phyloP scores from a whole-genome alignment of 768 basidiomycete genomes.

The Cystofilobasidium ferigula region DNA sequence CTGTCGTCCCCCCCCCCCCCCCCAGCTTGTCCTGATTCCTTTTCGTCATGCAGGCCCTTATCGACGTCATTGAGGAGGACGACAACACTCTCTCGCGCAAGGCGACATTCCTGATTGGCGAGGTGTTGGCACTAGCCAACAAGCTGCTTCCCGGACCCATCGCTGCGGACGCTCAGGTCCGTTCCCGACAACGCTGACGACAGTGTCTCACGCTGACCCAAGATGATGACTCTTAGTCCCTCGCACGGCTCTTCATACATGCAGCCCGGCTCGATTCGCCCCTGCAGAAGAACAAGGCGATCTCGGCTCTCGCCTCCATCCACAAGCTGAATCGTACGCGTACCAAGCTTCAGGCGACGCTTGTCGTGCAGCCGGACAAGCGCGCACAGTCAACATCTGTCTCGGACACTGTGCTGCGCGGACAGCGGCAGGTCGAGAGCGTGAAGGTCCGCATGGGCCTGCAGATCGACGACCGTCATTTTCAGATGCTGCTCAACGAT shows the following conservation, averaged over 20 bases:
- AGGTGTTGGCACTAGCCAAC: slow-evolving; percentile 78
- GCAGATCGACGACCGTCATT: slow-evolving; percentile 90
- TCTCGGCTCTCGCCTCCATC: slow-evolving; percentile 71
- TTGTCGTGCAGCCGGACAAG: slow-evolving; percentile 39
- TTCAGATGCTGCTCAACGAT: slow-evolving; percentile 71
- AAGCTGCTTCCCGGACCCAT: slow-evolving; percentile 67
- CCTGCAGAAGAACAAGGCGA: slow-evolving; percentile 68
- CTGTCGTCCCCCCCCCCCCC: background rate
- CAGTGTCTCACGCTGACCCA: slow-evolving; percentile 1
- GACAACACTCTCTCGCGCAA: slow-evolving; percentile 53
- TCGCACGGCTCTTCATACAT: slow-evolving; percentile 72
- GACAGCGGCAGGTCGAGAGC: slow-evolving; percentile 82
- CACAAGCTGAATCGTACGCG: slow-evolving; percentile 90
- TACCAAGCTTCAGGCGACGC: slow-evolving; percentile 53
- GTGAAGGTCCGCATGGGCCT: slow-evolving; percentile 77
- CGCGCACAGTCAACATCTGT: slow-evolving; percentile 38
- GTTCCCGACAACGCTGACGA: slow-evolving; percentile 18
- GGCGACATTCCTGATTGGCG: slow-evolving; percentile 81
- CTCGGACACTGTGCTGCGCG: slow-evolving; percentile 74
- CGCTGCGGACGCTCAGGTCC: slow-evolving; percentile 74
- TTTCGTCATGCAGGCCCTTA: slow-evolving; percentile 54
- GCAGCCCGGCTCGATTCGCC: slow-evolving; percentile 65
- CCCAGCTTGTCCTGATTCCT: background rate
- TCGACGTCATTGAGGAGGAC: slow-evolving; percentile 71
- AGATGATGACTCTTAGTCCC: slow-evolving; percentile 45